Evolutionary conservation across 768 basidiomycete genomes (phyloP), one percentile per base, ranked within the genome.

Genomic region (Mycena galericulata): DNA sequence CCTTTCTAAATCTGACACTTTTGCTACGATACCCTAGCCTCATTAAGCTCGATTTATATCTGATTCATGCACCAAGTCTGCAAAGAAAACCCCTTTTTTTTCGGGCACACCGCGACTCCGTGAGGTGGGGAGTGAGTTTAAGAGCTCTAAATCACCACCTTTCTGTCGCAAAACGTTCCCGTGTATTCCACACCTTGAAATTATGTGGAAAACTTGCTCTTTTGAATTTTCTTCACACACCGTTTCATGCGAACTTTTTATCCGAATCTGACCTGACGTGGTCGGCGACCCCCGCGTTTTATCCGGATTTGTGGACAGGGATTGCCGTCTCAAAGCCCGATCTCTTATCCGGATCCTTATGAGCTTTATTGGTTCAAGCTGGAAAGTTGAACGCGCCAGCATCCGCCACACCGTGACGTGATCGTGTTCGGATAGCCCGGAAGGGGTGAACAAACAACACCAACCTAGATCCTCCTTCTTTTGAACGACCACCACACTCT

Each of bases 1-100:
- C 38, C 36, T 56, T 41, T 36, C 26, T 56, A 54, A 36, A 34
- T 54, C 38, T 51, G 34, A 34, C 51, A 54, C 34, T 54, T 54
- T 45, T 45, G 43, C 43, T 45, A 45, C n/a, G n/a, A 45, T 45
- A 45, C 43, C 43, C 43, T 45, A 12, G n/a, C 43, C 43, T 45
- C 43, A 45, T 45, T 22, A 20, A 45, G 43, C 43, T 45, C 43
- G 43, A 45, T 45, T 45, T 22, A 8, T 45, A 45, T 45, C 43
- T 45, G 43, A 45, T 22, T 45, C n/a, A 45, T 45, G 43, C 43
- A 45, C 43, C 43, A 45, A 22, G 43, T 22, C 43, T 45, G 43
- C 43, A 45, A 22, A 45, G 43, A 45, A 45, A 45, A 45, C n/a
- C 43, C 43, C 43, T 8, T 45, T 45, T 45, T 45, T 45, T 45